phyloP scores from a whole-genome alignment of 352 stramenopile genomes.

The Hyphochytrium catenoides region DNA sequence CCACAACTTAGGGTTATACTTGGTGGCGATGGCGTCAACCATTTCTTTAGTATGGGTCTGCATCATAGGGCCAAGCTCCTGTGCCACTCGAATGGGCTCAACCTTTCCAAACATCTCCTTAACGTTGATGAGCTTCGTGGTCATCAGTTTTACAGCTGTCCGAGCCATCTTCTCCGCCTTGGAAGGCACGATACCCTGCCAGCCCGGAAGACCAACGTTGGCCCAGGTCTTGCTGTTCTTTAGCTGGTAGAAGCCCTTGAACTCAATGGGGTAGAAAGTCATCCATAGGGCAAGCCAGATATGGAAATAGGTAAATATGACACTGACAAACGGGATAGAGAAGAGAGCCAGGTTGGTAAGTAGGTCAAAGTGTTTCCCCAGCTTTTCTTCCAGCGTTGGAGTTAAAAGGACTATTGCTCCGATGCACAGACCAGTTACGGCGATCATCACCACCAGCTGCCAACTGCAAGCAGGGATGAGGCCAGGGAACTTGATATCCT shows the following conservation, averaged over 20 bases:
- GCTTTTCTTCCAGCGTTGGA: too few relatives aligned
- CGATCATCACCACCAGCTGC: too few relatives aligned
- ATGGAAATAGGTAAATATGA: conserved; percentile 77
- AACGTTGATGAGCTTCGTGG: conserved; percentile 70
- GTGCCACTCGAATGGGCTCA: conserved; percentile 63
- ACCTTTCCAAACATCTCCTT: conserved; percentile 77
- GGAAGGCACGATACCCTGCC: conserved; percentile 90
- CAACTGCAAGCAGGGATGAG: too few relatives aligned
- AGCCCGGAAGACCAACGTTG: conserved; percentile 75
- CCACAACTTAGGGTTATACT: conserved; percentile 64
- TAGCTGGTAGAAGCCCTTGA: conserved; percentile 65
- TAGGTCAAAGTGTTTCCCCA: too few relatives aligned
- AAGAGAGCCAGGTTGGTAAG: conserved; percentile 54
- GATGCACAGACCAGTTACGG: too few relatives aligned
- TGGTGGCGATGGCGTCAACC: conserved; percentile 60
- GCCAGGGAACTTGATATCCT: too few relatives aligned
- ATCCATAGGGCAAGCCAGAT: conserved; percentile 91
- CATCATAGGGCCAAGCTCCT: conserved; percentile 72
- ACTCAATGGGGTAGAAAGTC: conserved; percentile 92
- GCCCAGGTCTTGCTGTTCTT: conserved; percentile 21
- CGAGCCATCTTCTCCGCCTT: conserved; percentile 93
- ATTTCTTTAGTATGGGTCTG: conserved; percentile 65
- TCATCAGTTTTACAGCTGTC: conserved; percentile 73
- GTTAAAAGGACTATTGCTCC: too few relatives aligned
- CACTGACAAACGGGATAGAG: conserved; percentile 55